A percentile compares a stretch with the other conserved stretches of the same genome.
Conservation (phyloP, 2,329 filamentous ascomycete genomes). For the Ceratocystis huliohia region DNA sequence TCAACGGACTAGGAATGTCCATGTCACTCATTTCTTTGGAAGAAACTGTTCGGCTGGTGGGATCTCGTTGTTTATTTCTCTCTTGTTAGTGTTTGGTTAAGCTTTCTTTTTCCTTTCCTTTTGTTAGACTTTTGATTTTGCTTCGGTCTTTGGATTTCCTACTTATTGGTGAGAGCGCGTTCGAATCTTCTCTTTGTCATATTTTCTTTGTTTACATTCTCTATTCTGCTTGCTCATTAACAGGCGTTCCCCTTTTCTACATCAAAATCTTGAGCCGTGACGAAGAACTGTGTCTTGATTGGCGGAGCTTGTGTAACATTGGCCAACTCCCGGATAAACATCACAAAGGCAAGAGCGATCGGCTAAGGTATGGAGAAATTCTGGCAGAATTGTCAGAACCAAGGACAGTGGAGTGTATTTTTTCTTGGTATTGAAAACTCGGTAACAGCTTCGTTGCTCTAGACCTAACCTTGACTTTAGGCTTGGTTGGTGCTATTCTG, state of each 20-base stretch:
- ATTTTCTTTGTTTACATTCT: not conserved
- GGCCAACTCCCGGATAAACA: not conserved
- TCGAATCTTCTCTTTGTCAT: not conserved
- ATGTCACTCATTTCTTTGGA: not conserved
- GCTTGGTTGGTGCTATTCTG: too few relatives aligned
- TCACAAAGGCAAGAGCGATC: not conserved
- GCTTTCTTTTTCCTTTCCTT: conserved; percentile 8
- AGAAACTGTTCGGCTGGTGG: not conserved
- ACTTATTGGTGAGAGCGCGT: not conserved
- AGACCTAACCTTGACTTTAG: not conserved
- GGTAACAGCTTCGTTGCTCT: not conserved
- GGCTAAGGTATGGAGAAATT: not conserved
- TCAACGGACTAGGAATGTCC: too few relatives aligned
- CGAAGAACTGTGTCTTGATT: too few relatives aligned
- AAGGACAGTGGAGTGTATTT: not conserved
- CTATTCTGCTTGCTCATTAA: not conserved
- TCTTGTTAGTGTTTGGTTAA: conserved; percentile 15
- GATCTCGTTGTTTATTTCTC: conserved; percentile 16
- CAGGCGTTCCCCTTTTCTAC: too few relatives aligned
- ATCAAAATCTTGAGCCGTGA: too few relatives aligned
- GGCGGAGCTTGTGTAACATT: not conserved
- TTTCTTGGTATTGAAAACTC: not conserved
- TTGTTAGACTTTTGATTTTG: conserved; percentile 9
- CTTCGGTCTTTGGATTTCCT: not conserved
- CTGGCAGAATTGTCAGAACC: not conserved